Evolutionary conservation across 176 grass and related monocot species (phyloP).

Genomic region (Aegilops sharonensis): DNA sequence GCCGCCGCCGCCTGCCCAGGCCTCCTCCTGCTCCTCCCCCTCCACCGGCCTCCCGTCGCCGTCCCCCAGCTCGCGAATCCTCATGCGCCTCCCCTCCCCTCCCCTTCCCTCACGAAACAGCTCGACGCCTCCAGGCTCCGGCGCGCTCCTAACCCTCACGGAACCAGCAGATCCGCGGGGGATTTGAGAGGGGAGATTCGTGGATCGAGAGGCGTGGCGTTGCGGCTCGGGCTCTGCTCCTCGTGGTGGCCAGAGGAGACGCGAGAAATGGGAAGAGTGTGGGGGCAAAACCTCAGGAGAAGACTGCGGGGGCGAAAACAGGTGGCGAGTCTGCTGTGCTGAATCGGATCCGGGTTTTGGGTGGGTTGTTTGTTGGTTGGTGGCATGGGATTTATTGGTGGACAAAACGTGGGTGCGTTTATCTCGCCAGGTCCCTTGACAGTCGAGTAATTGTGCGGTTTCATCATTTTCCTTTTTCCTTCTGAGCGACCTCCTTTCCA

Average conservation of each 20-base stretch:
- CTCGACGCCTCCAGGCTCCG: neutral
- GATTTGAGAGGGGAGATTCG: neutral
- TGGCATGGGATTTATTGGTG: slow-evolving; percentile 40
- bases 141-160: neutral
- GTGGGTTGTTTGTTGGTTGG: slow-evolving; percentile 15
- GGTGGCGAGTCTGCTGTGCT: slow-evolving; percentile 32
- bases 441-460: neutral
- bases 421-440: neutral
- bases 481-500: neutral
- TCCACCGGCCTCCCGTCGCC: slow-evolving; percentile 10
- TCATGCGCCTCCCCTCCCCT: slow-evolving; percentile 27
- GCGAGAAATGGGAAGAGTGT: slow-evolving; percentile 43
- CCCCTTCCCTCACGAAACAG: neutral
- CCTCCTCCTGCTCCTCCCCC: slow-evolving; percentile 22
- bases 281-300: slow-evolving; percentile 44
- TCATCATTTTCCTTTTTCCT: neutral
- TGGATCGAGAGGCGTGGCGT: slow-evolving; percentile 21
- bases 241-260: slow-evolving; percentile 1
- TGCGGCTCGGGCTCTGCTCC: neutral
- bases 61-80: slow-evolving; percentile 43
- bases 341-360: slow-evolving; percentile 29
- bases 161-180: slow-evolving; percentile 21
- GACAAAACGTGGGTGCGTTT: slow-evolving; percentile 24
- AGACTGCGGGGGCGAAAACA: slow-evolving; percentile 25
- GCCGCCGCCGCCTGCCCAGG: neutral